These are phyloP conservation scores for Podaxis sp. DNA, from an alignment of 768 basidiomycete genomes.

Conservation along the genomic window DNA sequence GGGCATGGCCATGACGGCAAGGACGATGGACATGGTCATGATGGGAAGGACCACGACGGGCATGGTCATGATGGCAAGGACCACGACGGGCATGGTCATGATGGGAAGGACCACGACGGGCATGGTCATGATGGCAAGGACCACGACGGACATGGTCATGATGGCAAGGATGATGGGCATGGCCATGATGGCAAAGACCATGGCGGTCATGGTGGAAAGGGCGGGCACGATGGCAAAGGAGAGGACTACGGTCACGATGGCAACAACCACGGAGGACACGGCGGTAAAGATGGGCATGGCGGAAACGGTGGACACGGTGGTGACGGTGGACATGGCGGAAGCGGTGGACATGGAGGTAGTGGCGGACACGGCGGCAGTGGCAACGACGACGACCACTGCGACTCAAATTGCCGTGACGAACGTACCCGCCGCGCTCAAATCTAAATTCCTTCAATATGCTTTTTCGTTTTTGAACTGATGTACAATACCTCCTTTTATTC, in stretches of 20 bases:
- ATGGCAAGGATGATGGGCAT: not conserved
- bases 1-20: too few species aligned
- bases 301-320: not conserved
- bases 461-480: not conserved
- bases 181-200: not conserved
- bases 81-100: not conserved
- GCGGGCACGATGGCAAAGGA: not conserved
- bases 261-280: not conserved
- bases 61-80: not conserved
- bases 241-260: not conserved
- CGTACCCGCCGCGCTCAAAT: constrained; percentile 1
- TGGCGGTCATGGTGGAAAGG: not conserved
- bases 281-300: not conserved
- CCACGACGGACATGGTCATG: not conserved
- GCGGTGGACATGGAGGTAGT: not conserved
- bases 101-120: too few species aligned
- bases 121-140: too few species aligned
- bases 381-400: not conserved
- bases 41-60: not conserved
- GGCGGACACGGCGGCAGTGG: not conserved
- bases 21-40: not conserved
- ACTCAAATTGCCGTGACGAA: constrained; percentile 2
- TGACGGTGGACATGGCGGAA: not conserved
- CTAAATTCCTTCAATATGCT: not conserved
- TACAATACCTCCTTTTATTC: not conserved